Percentiles rank a stretch among this genome's conserved stretches.
Conservation (phyloP, 208 protist species). For the Trypanosoma boissoni region DNA sequence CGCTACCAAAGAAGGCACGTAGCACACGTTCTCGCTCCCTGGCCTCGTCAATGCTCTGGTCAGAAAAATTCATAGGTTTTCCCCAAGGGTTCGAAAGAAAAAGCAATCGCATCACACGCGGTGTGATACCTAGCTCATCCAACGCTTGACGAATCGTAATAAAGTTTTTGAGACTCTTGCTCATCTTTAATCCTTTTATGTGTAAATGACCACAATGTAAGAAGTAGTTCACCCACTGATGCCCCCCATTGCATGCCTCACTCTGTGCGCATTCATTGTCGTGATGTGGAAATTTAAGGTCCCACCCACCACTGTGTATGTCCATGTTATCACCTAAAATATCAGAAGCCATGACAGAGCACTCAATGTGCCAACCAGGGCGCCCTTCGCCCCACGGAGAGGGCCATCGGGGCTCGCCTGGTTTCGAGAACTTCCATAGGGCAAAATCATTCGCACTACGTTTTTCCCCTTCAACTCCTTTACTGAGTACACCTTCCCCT, state of each 20-base stretch:
- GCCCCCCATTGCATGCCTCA: conserved; percentile 80
- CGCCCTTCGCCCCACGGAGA: conserved; percentile 94
- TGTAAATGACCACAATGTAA: conserved; percentile 97
- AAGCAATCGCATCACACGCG: conserved; percentile 92
- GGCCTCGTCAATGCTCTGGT: conserved; percentile 88
- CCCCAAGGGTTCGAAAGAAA: conserved; percentile 94
- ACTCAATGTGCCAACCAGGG: conserved; percentile 99
- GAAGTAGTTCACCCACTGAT: conserved; percentile 99
- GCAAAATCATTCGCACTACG: conserved; percentile 94
- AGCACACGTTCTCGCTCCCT: conserved; percentile 78
- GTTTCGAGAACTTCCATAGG: conserved; percentile 97
- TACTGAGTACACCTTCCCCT: conserved; percentile 82
- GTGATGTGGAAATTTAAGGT: conserved; percentile 99
- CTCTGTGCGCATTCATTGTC: conserved; percentile 99
- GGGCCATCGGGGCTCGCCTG: conserved; percentile 94
- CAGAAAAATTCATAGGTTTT: conserved; percentile 91
- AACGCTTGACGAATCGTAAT: conserved; percentile 95
- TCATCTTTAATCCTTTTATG: conserved; percentile 99
- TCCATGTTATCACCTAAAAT: conserved; percentile 94
- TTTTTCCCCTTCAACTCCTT: conserved; percentile 86
- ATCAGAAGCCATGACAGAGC: conserved; percentile 97
- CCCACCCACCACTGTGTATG: conserved; percentile 97
- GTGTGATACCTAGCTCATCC: conserved; percentile 65
- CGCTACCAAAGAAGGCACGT: conserved; percentile 81
- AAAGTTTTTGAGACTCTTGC: conserved; percentile 99